phyloP scores from a whole-genome alignment of 75 land plant species.

The Sequoia sempervirens region DNA sequence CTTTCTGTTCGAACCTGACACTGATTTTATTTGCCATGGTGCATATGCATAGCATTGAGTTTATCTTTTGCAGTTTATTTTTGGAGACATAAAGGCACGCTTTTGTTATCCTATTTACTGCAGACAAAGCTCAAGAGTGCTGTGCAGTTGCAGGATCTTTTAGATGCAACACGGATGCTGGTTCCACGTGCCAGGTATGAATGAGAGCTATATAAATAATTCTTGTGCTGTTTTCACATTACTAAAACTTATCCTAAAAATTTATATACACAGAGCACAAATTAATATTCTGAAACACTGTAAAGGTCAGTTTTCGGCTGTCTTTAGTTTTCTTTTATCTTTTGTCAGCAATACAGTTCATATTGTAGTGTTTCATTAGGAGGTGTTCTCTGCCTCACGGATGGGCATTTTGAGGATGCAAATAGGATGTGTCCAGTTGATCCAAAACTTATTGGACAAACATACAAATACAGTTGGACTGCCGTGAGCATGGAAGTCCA shows the following conservation, averaged over 20 bases:
- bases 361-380: background rate
- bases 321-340: background rate
- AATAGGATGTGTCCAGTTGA: background rate
- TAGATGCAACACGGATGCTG: slow-evolving; percentile 93
- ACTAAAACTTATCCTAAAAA: background rate
- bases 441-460: no score
- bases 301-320: background rate
- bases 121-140: slow-evolving; percentile 99
- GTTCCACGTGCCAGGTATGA: slow-evolving; percentile 86
- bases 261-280: background rate
- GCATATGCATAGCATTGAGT: background rate
- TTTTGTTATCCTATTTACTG: slow-evolving; percentile 1
- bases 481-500: no score
- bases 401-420: background rate
- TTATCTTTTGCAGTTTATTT: background rate
- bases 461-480: no score
- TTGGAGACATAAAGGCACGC: background rate
- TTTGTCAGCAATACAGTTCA: background rate
- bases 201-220: background rate
- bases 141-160: slow-evolving; percentile 94
- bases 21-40: background rate
- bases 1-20: background rate
- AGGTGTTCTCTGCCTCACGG: background rate
- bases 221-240: background rate
- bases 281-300: background rate